These are phyloP conservation scores for Ganoderma sinense DNA, from an alignment of 1,284 basidiomycete species.

Conservation along the genomic window DNA sequence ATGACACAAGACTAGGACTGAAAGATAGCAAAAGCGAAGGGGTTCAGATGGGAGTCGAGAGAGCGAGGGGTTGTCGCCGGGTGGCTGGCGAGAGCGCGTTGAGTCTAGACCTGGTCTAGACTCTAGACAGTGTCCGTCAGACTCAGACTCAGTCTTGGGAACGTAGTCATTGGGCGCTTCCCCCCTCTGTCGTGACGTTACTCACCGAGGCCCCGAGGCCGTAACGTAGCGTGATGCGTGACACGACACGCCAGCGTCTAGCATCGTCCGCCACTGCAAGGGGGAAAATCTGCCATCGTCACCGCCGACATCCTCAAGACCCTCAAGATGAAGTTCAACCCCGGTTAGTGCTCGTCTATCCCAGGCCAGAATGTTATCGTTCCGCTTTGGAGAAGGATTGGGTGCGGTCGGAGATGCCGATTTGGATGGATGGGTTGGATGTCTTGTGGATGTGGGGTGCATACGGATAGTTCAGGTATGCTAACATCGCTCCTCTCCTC, in stretches of 20 bases:
- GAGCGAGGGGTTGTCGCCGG: too few relatives aligned
- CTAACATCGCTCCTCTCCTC: conserved; percentile 34
- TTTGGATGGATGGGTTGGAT: conserved; percentile 61
- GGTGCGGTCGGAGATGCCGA: conserved; percentile 35
- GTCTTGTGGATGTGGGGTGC: conserved; percentile 53
- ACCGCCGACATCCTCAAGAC: conserved; percentile 67
- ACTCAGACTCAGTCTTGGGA: too few relatives aligned
- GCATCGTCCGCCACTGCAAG: conserved; percentile 20
- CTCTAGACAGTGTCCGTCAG: too few relatives aligned
- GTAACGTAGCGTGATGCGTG: conserved; percentile 19
- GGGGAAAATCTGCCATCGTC: conserved; percentile 37
- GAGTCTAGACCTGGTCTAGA: too few relatives aligned
- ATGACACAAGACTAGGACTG: conserved; percentile 35
- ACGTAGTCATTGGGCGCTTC: conserved; percentile 15
- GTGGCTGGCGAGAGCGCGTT: too few relatives aligned
- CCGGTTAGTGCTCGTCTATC: conserved; percentile 61
- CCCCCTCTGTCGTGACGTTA: too few relatives aligned
- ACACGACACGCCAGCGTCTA: conserved; percentile 20
- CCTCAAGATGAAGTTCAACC: conserved; percentile 79
- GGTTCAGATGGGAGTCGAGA: too few relatives aligned
- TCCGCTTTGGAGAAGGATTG: conserved; percentile 31
- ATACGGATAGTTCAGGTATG: conserved; percentile 29
- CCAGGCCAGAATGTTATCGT: conserved; percentile 30
- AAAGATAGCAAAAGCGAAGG: neutral
- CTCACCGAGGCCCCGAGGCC: neutral